Evolutionary conservation across 164 flowering plant species (phyloP).

Genomic region (Piper longum): DNA sequence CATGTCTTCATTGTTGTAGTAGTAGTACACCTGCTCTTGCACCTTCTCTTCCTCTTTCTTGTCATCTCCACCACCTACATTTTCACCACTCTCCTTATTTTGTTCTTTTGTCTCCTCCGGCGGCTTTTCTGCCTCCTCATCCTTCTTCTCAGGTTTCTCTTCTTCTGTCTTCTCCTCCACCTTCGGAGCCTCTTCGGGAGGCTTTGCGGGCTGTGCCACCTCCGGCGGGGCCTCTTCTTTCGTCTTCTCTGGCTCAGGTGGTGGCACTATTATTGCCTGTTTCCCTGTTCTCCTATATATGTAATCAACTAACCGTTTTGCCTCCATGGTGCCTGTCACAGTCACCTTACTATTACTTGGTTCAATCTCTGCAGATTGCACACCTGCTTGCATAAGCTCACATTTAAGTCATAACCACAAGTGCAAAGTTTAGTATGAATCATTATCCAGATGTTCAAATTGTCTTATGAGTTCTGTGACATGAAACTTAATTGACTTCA

Average conservation of each 20-base stretch:
- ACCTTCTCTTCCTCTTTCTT: conserved; percentile 10
- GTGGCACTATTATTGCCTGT: conserved; percentile 68
- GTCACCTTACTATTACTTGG: conserved; percentile 51
- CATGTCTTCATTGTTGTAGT: conserved; percentile 20
- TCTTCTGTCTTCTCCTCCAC: conserved; percentile 23
- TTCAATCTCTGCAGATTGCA: conserved; percentile 63
- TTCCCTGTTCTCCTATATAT: conserved; percentile 74
- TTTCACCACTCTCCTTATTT: conserved; percentile 5
- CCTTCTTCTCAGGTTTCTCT: conserved; percentile 3
- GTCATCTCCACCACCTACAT: conserved; percentile 5
- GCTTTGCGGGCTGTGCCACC: conserved; percentile 23
- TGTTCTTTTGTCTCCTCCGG: conserved; percentile 10
- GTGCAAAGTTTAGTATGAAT: background rate
- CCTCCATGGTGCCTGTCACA: conserved; percentile 88
- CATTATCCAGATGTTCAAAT: background rate
- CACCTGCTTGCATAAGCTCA: conserved; percentile 33
- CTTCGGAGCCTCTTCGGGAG: conserved; percentile 17
- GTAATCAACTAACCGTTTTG: conserved; percentile 59
- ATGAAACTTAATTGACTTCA: conserved; percentile 6
- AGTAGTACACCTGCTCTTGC: conserved; percentile 5
- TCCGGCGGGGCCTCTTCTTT: conserved; percentile 23
- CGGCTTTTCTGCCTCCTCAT: conserved; percentile 9
- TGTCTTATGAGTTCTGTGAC: background rate
- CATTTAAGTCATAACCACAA: background rate
- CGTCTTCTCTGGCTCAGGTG: conserved; percentile 25